Evolutionary conservation across 2,329 filamentous ascomycete genomes (phyloP), one percentile per base, ranked within the genome.

Genomic region (Colletotrichum sublineola): DNA sequence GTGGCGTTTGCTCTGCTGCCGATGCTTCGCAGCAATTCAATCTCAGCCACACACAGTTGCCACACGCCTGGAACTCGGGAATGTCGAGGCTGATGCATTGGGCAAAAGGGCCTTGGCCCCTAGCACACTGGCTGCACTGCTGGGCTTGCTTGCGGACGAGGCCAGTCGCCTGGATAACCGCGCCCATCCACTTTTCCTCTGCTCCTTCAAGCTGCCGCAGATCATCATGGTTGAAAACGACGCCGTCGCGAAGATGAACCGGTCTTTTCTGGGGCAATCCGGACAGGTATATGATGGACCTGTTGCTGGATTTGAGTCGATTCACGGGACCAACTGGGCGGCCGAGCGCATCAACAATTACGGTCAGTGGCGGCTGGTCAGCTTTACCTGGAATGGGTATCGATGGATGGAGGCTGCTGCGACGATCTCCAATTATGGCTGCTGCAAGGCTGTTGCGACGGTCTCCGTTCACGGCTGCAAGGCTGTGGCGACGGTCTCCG

Each of bases 11-110:
- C 31, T 36, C 42, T 29, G 31, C 50, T 31, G 29, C n/a, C 31
- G 24, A 5, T 31, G 42, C 2, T 3, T 57, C 42, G 29, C 40
- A 52, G 55, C 82, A 84, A 24, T 79, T 79, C 64, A 81, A 79
- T 2, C 80, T 81, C 72, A 84, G 84, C 86, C 86, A 88, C 74
- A 87, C 84, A 73, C 86, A 88, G 73, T 87, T 88, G 40, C 84
- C 86, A 69, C 86, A 88, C 38, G 84, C 83, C 4, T 82, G 82
- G 64, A 87, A 86, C 5, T 84, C 78, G 8, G 78, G 76, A 5
- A 80, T 82, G 6, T 81, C 82, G 18, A 86, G 77, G 33, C 84
- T 80, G 61, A 87, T 80, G 75, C 86, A 88, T 6, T 82, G 79
- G 1, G 82, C 81, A 74, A 86, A 88, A 0, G 82, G 82, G 0